Conservation (phyloP, 139 green algal genomes). For the Asterochloris sp. region DNA sequence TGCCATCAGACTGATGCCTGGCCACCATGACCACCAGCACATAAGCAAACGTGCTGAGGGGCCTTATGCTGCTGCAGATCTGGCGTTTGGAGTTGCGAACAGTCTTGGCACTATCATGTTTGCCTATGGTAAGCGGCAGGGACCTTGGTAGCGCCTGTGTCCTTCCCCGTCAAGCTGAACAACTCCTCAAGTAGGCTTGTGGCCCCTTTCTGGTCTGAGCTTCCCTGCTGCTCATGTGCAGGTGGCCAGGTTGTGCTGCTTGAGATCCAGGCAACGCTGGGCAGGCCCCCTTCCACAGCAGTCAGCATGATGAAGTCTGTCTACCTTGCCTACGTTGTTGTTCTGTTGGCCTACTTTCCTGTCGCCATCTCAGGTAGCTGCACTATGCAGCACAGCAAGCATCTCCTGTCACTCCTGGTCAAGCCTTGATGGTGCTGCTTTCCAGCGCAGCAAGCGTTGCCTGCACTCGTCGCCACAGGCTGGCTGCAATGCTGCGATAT, state of each 20-base stretch:
- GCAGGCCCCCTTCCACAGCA: conserved; percentile 4
- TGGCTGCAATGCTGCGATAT: no score
- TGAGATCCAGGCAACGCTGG: conserved; percentile 33
- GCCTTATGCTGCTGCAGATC: conserved; percentile 8
- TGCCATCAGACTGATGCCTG: no score
- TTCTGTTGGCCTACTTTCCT: conserved; percentile 52
- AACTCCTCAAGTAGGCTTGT: background rate
- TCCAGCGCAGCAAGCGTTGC: no score
- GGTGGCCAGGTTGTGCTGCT: conserved; percentile 44
- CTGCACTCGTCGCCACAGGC: no score
- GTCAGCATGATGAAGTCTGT: conserved; percentile 53
- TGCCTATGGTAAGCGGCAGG: conserved; percentile 31
- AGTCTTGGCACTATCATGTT: conserved; percentile 55
- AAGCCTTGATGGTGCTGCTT: no score
- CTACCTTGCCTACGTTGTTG: conserved; percentile 34
- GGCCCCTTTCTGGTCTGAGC: background rate
- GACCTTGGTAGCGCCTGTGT: background rate
- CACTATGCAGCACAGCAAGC: no score
- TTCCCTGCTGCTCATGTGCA: background rate
- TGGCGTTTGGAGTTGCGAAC: conserved; percentile 50
- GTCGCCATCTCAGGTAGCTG: conserved; percentile 29
- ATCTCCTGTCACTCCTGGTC: no score
- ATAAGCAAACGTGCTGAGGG: no score
- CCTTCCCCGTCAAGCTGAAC: background rate
- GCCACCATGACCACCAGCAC: no score